Evolutionary conservation across 352 stramenopile genomes (phyloP).

Genomic region (Globisporangium iwayamae): DNA sequence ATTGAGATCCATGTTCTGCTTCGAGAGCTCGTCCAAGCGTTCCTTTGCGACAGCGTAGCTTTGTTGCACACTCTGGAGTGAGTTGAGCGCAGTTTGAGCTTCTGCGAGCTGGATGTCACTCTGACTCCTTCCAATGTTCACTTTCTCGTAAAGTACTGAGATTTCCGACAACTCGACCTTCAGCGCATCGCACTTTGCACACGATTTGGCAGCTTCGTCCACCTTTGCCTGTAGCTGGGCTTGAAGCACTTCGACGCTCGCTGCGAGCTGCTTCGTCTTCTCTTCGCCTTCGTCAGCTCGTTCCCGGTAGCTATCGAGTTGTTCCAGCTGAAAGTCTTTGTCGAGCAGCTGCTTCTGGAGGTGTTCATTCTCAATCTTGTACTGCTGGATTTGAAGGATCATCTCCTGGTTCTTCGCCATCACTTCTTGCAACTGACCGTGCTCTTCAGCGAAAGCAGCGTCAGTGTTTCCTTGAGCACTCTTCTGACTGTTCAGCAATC

Average conservation of each 20-base stretch:
- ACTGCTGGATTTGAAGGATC: conserved; percentile 50
- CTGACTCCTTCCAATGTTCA: conserved; percentile 50
- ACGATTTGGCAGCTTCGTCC: conserved; percentile 30
- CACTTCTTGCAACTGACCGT: conserved; percentile 32
- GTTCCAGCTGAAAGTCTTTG: conserved; percentile 64
- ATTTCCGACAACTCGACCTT: conserved; percentile 50
- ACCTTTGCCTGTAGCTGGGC: conserved; percentile 32
- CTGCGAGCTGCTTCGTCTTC: conserved; percentile 29
- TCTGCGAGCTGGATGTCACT: conserved; percentile 60
- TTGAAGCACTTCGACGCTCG: conserved; percentile 29
- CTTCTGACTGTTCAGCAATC: conserved; percentile 19
- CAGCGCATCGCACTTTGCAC: conserved; percentile 37
- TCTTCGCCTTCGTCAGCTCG: conserved; percentile 46
- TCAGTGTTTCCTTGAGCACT: conserved; percentile 16
- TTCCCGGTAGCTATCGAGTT: conserved; percentile 42
- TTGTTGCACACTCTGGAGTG: conserved; percentile 42
- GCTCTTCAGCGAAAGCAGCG: conserved; percentile 25
- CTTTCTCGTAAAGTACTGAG: conserved; percentile 49
- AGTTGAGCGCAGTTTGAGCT: conserved; percentile 36
- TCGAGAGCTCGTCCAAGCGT: conserved; percentile 39
- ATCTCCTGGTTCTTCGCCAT: conserved; percentile 34
- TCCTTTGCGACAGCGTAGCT: conserved; percentile 31
- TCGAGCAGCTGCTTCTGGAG: conserved; percentile 65
- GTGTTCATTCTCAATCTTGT: conserved; percentile 74
- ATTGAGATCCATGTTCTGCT: conserved; percentile 52